Base-by-base conservation (phyloP, 2,329 filamentous ascomycete species). In the Botryotinia calthae region DNA sequence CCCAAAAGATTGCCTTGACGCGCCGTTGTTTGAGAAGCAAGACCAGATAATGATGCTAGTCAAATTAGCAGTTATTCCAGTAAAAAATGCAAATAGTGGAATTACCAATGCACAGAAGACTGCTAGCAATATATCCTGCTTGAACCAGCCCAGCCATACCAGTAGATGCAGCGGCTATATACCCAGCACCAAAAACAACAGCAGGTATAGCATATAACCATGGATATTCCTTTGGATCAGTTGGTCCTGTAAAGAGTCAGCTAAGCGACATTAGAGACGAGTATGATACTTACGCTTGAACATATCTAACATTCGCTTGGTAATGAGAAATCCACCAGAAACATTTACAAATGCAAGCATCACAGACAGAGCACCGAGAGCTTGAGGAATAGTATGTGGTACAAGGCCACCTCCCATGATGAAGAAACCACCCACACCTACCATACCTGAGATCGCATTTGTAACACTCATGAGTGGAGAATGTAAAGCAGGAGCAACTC, bases 241-340 rank as follows among this genome's bases (percentile, higher is more conserved):
- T 96, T 40, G 93, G 91, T 20, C 90, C 88, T 87, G 34, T 8
- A 69, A 68, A 8, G 76, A 73, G 70, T 72, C 40, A 58, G 28
- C 58, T 16, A 18, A 25, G 40, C 7, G 0, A 31, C 12, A n/a
- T 22, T 6, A 20, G 1, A 18, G 37, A 37, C 20, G 10, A 56
- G 14, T 22, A 3, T 25, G 37, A 20, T 9, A 81, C 87, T 78
- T 79, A 85, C 92, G 88, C 80, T 92, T 92, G 81, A 95, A 95
- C 93, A 95, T 95, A 81, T 97, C 94, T 61, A 97, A 85, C 94
- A 97, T 97, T 75, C 94, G 88, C 83, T 97, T 97, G 4, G 94
- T 97, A 74, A 97, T 93, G 61, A 97, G 92, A 74, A 97, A 97
- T 0, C 94, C 94, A 73, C 94, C 94, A 0, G 92, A 91, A 4